Base-by-base conservation (phyloP, 2,329 filamentous ascomycete species). In the Penicillium sp. region DNA sequence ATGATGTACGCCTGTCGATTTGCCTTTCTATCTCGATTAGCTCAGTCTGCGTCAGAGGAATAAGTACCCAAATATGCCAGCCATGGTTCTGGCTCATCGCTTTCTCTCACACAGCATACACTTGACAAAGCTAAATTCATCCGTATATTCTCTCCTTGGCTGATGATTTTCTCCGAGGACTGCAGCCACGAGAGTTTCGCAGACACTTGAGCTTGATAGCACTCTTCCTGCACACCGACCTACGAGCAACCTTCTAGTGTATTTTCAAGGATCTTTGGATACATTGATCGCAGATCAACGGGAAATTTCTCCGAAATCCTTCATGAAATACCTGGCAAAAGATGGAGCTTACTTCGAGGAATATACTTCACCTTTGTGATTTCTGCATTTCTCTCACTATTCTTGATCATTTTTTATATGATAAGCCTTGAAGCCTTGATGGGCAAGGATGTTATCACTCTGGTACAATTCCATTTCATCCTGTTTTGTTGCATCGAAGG, bases 401-500 rank as follows among this genome's bases (percentile, higher is more conserved):
- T 2, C 25, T 22, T 33, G 16, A 30, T 19, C 16, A 19, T 28
- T 1, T 14, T 19, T 8, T 25, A 43, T 22, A 11, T 43, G 10
- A 43, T 6, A 19, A 25, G n/a, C 8, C 40, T 22, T 43, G 10
- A 22, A 10, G 19, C 19, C 25, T 22, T 10, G 40, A 14, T 37
- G 10, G 7, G 19, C 19, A 22, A 30, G 35, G 2, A 37, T 37
- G 35, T 37, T 14, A 14, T 37, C 14, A 14, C 35, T 13, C 4
- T 43, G 10, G n/a, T 5, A 5, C 4, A 11, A 16, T 16, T 37
- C 28, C 6, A 53, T 26, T 40, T 1, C 26, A 48, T 38, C 53
- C 58, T 59, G 55, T 43, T 56, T 61, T 35, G 58, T 59, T 57
- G 42, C 43, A 54, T 38, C 16, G n/a, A 30, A 28, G 26, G n/a